phyloP scores from a whole-genome alignment of 208 protist genomes.

The Strigomonas oncopelti region DNA sequence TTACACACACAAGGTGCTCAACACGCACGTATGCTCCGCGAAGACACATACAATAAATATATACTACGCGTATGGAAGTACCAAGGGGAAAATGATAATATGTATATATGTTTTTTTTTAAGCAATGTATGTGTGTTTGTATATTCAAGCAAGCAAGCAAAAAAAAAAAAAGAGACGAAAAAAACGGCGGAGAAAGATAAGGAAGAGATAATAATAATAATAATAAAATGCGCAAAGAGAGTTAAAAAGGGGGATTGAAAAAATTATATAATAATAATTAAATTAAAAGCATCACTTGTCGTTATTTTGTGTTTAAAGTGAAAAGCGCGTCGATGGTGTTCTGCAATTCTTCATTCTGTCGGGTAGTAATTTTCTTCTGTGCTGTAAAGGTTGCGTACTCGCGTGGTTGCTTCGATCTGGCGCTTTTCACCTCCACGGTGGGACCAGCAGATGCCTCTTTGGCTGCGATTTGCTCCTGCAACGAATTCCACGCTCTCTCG shows the following conservation, averaged over 20 bases:
- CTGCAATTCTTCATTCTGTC: conserved; percentile 67
- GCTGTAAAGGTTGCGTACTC: conserved; percentile 65
- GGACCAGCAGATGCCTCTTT: background rate
- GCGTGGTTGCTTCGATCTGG: conserved; percentile 25
- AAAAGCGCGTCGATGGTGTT: conserved; percentile 60
- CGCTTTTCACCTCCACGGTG: conserved; percentile 13
- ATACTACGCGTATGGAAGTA: too few relatives aligned
- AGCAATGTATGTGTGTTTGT: too few relatives aligned
- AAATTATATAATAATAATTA: too few relatives aligned
- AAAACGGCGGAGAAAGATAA: background rate
- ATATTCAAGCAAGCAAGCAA: background rate
- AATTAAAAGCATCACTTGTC: background rate
- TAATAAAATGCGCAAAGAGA: conserved; percentile 1
- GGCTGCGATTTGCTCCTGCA: conserved; percentile 25
- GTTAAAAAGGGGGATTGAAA: background rate
- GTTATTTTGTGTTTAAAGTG: conserved; percentile 14
- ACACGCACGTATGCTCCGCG: too few relatives aligned
- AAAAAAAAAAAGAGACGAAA: background rate
- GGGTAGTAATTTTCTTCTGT: conserved; percentile 44
- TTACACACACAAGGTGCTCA: too few relatives aligned
- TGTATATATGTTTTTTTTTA: too few relatives aligned
- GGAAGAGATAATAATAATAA: background rate
- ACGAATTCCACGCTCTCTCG: conserved; percentile 35
- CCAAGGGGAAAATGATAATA: too few relatives aligned
- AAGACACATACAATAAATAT: too few relatives aligned